Percentiles rank a stretch among this genome's conserved stretches.
These are phyloP conservation scores for Scedosporium apiospermum DNA, from an alignment of 2,329 filamentous ascomycete species.

Conservation along the genomic window DNA sequence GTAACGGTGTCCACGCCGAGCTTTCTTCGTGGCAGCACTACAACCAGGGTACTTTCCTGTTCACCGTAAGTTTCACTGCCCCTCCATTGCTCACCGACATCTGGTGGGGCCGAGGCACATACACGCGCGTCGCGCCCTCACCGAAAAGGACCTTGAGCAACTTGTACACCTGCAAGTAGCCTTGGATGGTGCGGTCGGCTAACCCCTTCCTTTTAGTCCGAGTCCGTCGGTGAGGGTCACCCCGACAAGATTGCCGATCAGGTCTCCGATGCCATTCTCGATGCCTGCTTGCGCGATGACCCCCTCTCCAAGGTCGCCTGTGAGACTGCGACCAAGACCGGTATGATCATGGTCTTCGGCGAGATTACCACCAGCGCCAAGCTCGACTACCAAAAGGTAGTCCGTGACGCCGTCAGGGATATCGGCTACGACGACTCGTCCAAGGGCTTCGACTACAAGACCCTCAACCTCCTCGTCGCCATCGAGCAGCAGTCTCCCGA, in stretches of 20 bases:
- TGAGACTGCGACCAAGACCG: constrained; percentile 99
- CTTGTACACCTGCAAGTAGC: constrained; percentile 7
- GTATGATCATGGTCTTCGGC: constrained; percentile 98
- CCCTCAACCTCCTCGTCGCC: constrained; percentile 93
- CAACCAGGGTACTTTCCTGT: constrained; percentile 67
- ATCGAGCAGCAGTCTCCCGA: constrained; percentile 99
- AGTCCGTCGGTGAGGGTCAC: constrained; percentile 84
- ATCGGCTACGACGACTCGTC: constrained; percentile 95
- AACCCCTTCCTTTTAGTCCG: constrained; percentile 45
- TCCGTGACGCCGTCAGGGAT: constrained; percentile 91
- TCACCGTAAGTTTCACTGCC: constrained; percentile 51
- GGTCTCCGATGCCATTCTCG: constrained; percentile 96
- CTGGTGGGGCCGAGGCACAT: background rate
- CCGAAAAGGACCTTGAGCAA: constrained; percentile 4
- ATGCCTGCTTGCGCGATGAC: constrained; percentile 91
- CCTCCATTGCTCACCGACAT: background rate
- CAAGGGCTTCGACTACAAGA: constrained; percentile 99
- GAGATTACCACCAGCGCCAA: constrained; percentile 96
- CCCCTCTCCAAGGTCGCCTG: constrained; percentile 98
- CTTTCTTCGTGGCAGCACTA: constrained; percentile 33
- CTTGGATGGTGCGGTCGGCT: constrained; percentile 9
- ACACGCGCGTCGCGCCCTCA: background rate
- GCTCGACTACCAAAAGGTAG: constrained; percentile 96
- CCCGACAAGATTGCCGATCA: constrained; percentile 98
- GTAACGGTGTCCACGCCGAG: constrained; percentile 25